phyloP scores from a whole-genome alignment of 1,284 basidiomycete genomes.

The Malassezia vespertilionis region DNA sequence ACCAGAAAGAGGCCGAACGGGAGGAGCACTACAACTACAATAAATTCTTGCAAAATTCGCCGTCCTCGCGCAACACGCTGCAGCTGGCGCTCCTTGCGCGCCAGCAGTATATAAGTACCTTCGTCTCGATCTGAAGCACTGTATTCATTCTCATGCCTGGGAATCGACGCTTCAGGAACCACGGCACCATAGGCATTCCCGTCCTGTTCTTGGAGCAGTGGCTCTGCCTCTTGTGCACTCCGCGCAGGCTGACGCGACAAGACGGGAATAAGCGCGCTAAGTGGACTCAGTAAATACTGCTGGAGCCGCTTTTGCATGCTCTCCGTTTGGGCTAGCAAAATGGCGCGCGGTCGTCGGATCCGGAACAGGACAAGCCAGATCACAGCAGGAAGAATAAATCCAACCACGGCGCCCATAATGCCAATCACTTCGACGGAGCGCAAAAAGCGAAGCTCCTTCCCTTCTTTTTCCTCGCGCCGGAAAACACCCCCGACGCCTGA shows the following conservation, averaged over 20 bases:
- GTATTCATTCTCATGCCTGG: conserved; percentile 25
- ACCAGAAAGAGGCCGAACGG: conserved; percentile 29
- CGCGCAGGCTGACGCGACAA: too few relatives aligned
- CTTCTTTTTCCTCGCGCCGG: conserved; percentile 27
- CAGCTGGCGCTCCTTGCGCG: conserved; percentile 38
- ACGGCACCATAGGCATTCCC: not conserved
- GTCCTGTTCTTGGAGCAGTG: conserved; percentile 17
- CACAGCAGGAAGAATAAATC: conserved; percentile 38
- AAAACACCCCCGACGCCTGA: conserved; percentile 38
- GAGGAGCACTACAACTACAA: conserved; percentile 27
- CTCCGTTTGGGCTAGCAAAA: conserved; percentile 29
- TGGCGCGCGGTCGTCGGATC: conserved; percentile 35
- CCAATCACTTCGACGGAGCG: conserved; percentile 34
- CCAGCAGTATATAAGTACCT: conserved; percentile 35
- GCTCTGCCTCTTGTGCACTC: conserved; percentile 4
- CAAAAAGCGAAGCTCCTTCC: conserved; percentile 37
- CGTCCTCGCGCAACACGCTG: conserved; percentile 28
- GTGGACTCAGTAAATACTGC: conserved; percentile 20
- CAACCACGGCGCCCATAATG: conserved; percentile 35
- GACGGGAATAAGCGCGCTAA: conserved; percentile 9
- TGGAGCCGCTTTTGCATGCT: conserved; percentile 25
- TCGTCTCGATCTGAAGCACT: conserved; percentile 24
- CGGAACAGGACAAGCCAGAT: conserved; percentile 43
- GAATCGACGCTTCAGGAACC: conserved; percentile 12
- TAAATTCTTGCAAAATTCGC: conserved; percentile 13